Evolutionary conservation across 176 grass and related monocot genomes (phyloP), one percentile per base, ranked within the genome.

Genomic region (Oryza australiensis): DNA sequence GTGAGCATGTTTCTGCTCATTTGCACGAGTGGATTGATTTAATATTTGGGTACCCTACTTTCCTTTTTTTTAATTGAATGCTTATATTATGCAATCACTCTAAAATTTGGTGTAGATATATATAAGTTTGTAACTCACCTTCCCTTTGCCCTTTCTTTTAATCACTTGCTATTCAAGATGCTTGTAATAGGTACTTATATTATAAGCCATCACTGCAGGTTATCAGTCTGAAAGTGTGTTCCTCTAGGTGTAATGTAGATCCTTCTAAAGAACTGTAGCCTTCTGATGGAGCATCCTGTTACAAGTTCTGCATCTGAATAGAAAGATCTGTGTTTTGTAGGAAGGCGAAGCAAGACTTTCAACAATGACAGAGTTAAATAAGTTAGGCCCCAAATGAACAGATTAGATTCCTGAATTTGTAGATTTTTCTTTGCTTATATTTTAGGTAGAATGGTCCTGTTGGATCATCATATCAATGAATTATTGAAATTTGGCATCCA

Each of bases 21-120:
- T 80, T 98, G 82, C 90, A 98, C 82, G 88, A 98, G 60, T 98
- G 96, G 96, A 93, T 98, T 75, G 93, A 98, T 84, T 87, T 98
- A 66, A 98, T 98, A 84, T 95, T 98, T 57, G 96, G 96, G 93
- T 98, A 91, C 0, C 12, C 28, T 85, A 29, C 37, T 3, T 73
- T 85, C 23, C 4, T 57, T 38, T 66, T 65, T 70, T 46, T 51
- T 49, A 14, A 75, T 9, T 20, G 3, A 13, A 74, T 75, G 62
- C 48, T 81, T 67, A 18, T 70, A 23, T 85, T 62, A 23, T 60
- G 22, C 24, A 34, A 24, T 14, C 33, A 40, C 40, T 24, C 10
- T n/a, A 63, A 49, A 73, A 60, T 84, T 78, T 79, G 68, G 32
- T 26, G 1, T 28, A 62, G 13, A 38, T 62, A 46, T 23, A 15